Conservation (phyloP, 176 grass and related monocot genomes). For the Areca catechu region DNA sequence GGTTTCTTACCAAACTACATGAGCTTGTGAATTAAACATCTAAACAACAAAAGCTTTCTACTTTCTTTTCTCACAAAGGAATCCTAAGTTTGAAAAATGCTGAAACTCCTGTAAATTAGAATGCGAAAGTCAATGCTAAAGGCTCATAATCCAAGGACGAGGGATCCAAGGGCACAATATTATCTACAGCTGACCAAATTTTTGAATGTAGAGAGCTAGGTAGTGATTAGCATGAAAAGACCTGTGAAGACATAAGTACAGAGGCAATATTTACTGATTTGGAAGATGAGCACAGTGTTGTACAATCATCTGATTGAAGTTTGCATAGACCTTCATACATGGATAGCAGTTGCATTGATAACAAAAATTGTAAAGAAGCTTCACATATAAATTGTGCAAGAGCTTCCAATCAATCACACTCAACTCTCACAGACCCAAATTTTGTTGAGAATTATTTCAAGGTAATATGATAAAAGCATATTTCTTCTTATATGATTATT, state of each 20-base stretch:
- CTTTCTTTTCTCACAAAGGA: slow-evolving; percentile 73
- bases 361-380: slow-evolving; percentile 12
- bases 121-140: slow-evolving; percentile 12
- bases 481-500: neutral
- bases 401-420: slow-evolving; percentile 51
- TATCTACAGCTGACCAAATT: slow-evolving; percentile 26
- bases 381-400: slow-evolving; percentile 30
- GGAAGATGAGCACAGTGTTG: slow-evolving; percentile 15
- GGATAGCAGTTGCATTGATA: slow-evolving; percentile 29
- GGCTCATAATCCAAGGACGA: slow-evolving; percentile 19
- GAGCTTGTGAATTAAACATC: slow-evolving; percentile 33
- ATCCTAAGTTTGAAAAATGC: slow-evolving; percentile 17
- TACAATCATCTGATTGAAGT: slow-evolving; percentile 27
- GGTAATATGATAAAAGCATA: slow-evolving; percentile 26
- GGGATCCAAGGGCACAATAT: slow-evolving; percentile 21
- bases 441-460: slow-evolving; percentile 99
- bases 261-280: slow-evolving; percentile 28
- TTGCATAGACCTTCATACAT: slow-evolving; percentile 31
- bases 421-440: slow-evolving; percentile 77
- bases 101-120: slow-evolving; percentile 21
- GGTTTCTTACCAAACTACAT: slow-evolving; percentile 57
- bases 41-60: slow-evolving; percentile 87
- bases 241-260: slow-evolving; percentile 30
- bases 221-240: slow-evolving; percentile 22
- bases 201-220: slow-evolving; percentile 25